Conservation (phyloP, 148 eudicot genomes). For the Silene uniflora region DNA sequence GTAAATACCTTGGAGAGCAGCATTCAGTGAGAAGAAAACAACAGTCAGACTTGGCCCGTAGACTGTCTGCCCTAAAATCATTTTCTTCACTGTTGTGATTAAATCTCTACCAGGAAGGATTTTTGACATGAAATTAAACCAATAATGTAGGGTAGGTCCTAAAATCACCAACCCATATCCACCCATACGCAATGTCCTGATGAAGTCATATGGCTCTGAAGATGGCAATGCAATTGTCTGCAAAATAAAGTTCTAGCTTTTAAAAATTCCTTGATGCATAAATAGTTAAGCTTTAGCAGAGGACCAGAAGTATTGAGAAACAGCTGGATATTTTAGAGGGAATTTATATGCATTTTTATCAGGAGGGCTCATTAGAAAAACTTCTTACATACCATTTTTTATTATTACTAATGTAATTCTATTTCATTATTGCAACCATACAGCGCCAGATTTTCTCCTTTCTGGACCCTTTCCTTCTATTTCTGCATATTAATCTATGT, state of each 20-base stretch:
- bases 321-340: too few relatives aligned
- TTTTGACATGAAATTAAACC: conserved; percentile 75
- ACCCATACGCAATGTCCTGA: conserved; percentile 81
- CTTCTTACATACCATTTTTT: too few relatives aligned
- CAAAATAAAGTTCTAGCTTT: conserved; percentile 2
- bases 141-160: conserved; percentile 87
- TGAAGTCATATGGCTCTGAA: conserved; percentile 53
- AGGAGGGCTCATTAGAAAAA: too few relatives aligned
- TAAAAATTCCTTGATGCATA: background rate
- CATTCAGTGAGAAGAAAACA: conserved; percentile 78
- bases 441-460: too few relatives aligned
- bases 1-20: conserved; percentile 73
- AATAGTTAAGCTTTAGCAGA: background rate
- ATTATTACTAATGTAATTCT: background rate
- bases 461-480: too few relatives aligned
- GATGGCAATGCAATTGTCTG: conserved; percentile 59
- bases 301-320: background rate
- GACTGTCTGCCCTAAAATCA: conserved; percentile 68
- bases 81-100: conserved; percentile 71
- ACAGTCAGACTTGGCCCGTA: conserved; percentile 80
- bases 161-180: conserved; percentile 71
- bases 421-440: background rate
- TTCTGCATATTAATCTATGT: too few relatives aligned
- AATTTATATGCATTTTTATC: too few relatives aligned
- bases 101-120: conserved; percentile 68